Base-by-base conservation (phyloP, 306 rosid genomes). In the Gleditsia sinensis region DNA sequence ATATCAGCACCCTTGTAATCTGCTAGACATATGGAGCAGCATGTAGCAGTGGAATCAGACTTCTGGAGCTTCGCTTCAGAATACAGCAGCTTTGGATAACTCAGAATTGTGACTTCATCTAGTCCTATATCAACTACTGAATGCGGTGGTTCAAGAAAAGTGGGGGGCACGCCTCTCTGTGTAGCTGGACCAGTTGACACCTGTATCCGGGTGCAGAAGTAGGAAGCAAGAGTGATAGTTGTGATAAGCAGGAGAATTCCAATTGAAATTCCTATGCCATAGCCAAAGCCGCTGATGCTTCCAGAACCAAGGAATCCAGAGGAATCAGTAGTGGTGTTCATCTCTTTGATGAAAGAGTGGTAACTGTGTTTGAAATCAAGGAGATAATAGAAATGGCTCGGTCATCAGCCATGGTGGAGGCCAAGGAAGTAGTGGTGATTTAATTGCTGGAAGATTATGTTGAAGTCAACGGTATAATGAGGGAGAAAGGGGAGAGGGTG, bases 11-110 rank as follows among this genome's bases (percentile, higher is more conserved):
- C 67, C 61, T 78, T 87, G 75, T 87, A 90, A 75, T 90, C 96
- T 4, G 76, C 85, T 28, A 90, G 74, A 48, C 96, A 90, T 32
- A 90, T 80, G 32, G 92, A 87, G 61, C 96, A 90, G 55, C 90
- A 80, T 36, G 83, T 54, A 55, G 86, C 39, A 0, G 83, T 68
- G 62, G 86, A 59, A 42, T 63, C 69, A 2, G 76, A 66, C 71
- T 74, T 77, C 12, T 55, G 66, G 9, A 64, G 27, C 82, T 74
- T 83, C 39, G 83, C 84, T 45, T 87, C 92, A 3, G 86, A 85
- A 68, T 76, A 85, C 2, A 72, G 80, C 79, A 85, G 37, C 84
- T 72, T 83, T 2, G 90, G 96, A 32, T 83, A 85, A 62, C 83
- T 75, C 37, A 63, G 16, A 14, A 87, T 79, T 0, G 86, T 80